Conservation (phyloP, 345 rosid species). For the Rhodamnia argentea region DNA sequence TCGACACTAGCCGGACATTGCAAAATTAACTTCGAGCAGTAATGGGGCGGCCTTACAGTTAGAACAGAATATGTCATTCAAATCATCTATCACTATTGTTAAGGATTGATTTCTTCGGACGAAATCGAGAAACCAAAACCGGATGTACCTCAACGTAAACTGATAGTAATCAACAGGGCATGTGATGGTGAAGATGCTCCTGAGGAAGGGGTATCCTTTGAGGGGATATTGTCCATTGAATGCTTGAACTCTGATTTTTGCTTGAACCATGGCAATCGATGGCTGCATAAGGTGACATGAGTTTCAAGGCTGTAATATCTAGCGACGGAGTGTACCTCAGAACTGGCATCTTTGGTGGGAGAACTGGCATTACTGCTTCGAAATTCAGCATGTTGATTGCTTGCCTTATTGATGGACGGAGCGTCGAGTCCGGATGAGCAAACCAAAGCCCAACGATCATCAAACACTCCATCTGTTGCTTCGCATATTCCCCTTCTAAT, state of each 20-base stretch:
- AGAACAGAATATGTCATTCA: too few species aligned
- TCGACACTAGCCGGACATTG: not conserved
- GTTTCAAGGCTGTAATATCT: not conserved
- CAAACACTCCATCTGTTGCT: constrained; percentile 8
- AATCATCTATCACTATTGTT: not conserved
- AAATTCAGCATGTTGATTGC: constrained; percentile 3
- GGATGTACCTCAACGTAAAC: not conserved
- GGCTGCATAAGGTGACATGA: not conserved
- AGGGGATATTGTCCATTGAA: not conserved
- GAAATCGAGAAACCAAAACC: not conserved
- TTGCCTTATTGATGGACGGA: constrained; percentile 8
- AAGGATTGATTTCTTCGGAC: not conserved
- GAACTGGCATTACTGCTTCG: not conserved
- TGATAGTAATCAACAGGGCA: not conserved
- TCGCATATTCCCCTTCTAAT: not conserved
- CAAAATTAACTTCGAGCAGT: too few species aligned
- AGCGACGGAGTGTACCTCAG: not conserved
- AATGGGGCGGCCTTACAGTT: too few species aligned
- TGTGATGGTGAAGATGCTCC: not conserved
- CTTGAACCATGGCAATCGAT: not conserved
- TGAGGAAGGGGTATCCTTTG: not conserved
- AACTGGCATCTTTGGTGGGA: constrained; percentile 4
- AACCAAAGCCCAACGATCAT: constrained; percentile 11
- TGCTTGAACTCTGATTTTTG: not conserved
- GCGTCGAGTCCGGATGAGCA: constrained; percentile 2